Evolutionary conservation across 169 alveolate species (phyloP).

Genomic region (Besnoitia besnoiti): DNA sequence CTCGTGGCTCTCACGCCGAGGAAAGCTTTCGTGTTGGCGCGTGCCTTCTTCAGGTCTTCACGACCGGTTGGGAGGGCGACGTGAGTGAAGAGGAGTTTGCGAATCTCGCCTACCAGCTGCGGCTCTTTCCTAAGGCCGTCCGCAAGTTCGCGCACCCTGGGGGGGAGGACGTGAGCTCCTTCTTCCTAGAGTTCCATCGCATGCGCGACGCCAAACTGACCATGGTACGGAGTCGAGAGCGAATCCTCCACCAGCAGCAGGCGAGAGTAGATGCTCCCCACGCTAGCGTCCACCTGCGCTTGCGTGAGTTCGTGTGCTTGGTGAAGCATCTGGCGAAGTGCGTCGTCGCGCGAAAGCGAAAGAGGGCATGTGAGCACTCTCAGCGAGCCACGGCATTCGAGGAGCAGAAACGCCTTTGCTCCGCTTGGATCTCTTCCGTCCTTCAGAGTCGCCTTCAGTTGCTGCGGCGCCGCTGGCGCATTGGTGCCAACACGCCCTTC

Average conservation of each 20-base stretch:
- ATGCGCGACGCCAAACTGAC: slow-evolving; percentile 29
- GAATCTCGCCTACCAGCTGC: slow-evolving; percentile 7
- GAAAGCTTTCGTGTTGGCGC: not conserved
- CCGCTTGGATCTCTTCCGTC: not conserved
- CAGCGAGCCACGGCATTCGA: too few relatives aligned
- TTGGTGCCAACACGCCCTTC: not conserved
- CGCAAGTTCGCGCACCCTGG: not conserved
- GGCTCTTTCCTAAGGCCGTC: slow-evolving; percentile 15
- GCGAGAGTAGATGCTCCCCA: too few relatives aligned
- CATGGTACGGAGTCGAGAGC: not conserved
- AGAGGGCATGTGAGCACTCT: too few relatives aligned
- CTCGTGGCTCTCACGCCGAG: not conserved
- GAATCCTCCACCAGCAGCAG: not conserved
- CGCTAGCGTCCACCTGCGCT: too few relatives aligned
- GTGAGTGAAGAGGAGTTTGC: slow-evolving; percentile 32
- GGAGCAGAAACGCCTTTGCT: too few relatives aligned
- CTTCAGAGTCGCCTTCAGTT: slow-evolving; percentile 23
- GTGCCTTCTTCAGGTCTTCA: not conserved
- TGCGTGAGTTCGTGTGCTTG: too few relatives aligned
- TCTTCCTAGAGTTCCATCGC: slow-evolving; percentile 28
- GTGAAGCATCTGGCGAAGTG: too few relatives aligned
- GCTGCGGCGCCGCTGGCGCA: slow-evolving; percentile 25
- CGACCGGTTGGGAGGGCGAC: slow-evolving; percentile 19
- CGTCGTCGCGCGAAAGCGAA: too few relatives aligned
- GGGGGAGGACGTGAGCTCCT: not conserved